Base-by-base conservation (phyloP, 2,329 filamentous ascomycete species). In the Clonostachys chloroleuca region DNA sequence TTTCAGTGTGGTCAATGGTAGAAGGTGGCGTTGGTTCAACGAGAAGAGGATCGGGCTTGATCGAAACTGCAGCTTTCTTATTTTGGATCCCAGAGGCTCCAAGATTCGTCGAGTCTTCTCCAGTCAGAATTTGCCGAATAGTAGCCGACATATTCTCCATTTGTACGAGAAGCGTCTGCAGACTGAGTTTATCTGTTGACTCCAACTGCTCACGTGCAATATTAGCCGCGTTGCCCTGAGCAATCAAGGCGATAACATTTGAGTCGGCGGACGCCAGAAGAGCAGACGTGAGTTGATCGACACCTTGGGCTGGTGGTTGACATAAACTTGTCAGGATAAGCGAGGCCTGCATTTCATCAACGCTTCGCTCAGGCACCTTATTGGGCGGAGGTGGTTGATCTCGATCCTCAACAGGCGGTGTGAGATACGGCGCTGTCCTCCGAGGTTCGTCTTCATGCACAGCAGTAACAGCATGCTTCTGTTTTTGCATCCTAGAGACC, bases 261-360 rank as follows among this genome's bases (percentile, higher is more conserved):
- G 70, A 64, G 46, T 73, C 71, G 18, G 75, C 74, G 47, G 70
- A 56, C 30, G 70, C 60, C 53, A 87, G 71, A 52, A 89, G 72
- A 46, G 79, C 74, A 50, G 80, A 71, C 45, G 84, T 71, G 49
- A 89, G 73, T 44, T 70, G 70, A 48, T 74, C 67, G 44, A 83
- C 59, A 34, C 72, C 69, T 44, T 79, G 68, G 20, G 75, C 71
- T 46, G 66, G 65, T 51, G 74, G 69, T 53, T 73, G 72, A 47
- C 71, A 72, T 43, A 89, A 68, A 51, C 78, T 75, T 41, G 77
- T 72, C 34, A 90, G 71, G 50, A 81, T 83, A 50, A 89, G 72
- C 5, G 83, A 84, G 40, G 82, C 77, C 59, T 87, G 84, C 58
- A 86, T 77, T 61, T 87, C 80, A 45, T 77, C 73, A 17, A 87